phyloP scores from a whole-genome alignment of 768 basidiomycete species.

The Pleurotus pulmonarius region DNA sequence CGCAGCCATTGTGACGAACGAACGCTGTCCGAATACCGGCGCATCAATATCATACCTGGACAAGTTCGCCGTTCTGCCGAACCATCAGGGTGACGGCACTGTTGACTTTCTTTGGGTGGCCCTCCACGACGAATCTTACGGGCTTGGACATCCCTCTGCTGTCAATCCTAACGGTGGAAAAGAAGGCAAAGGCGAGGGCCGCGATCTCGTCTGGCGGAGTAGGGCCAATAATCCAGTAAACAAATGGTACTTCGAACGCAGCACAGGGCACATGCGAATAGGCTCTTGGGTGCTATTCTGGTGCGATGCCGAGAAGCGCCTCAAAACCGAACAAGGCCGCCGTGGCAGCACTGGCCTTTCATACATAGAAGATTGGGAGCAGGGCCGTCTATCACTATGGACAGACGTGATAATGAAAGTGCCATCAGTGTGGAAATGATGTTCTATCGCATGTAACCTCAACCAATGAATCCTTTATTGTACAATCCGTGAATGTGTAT shows the following conservation, averaged over 20 bases:
- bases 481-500: neutral
- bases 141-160: conserved; percentile 89
- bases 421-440: conserved; percentile 72
- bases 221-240: conserved; percentile 93
- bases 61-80: conserved; percentile 96
- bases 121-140: conserved; percentile 96
- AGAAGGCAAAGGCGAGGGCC: conserved; percentile 84
- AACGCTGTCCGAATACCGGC: conserved; percentile 32
- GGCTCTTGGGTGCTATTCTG: conserved; percentile 94
- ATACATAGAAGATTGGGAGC: conserved; percentile 75
- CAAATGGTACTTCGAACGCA: conserved; percentile 99
- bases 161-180: conserved; percentile 95
- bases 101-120: conserved; percentile 99
- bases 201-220: conserved; percentile 94
- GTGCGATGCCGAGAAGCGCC: conserved; percentile 93
- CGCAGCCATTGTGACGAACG: conserved; percentile 87
- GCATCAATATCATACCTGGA: conserved; percentile 85
- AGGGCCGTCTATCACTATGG: conserved; percentile 69
- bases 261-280: conserved; percentile 83
- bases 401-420: conserved; percentile 61
- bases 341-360: conserved; percentile 62
- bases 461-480: neutral
- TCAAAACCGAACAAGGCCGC: conserved; percentile 66
- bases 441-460: neutral
- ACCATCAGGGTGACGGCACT: conserved; percentile 95